A percentile compares a stretch with the other conserved stretches of the same genome.
phyloP scores from a whole-genome alignment of 2,329 filamentous ascomycete genomes.

The Decorospora gaudefroyi region DNA sequence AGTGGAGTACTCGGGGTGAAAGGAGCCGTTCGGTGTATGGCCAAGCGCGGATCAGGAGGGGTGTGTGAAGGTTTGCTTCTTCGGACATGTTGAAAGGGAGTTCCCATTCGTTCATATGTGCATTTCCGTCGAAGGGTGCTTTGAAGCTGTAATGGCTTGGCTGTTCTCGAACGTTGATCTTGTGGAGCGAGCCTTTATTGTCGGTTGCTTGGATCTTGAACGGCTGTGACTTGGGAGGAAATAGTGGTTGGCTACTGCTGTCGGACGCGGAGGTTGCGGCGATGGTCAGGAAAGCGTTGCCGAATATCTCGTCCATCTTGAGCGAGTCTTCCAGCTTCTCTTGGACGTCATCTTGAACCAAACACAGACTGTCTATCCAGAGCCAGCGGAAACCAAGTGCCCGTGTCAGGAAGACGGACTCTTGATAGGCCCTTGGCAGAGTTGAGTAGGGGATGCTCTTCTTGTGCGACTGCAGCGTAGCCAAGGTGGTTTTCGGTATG shows the following conservation, averaged over 20 bases:
- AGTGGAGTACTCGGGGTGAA: slow-evolving; percentile 41
- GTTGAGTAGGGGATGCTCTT: slow-evolving; percentile 37
- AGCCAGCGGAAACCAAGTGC: slow-evolving; percentile 45
- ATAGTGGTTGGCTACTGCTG: slow-evolving; percentile 34
- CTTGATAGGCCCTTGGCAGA: slow-evolving; percentile 42
- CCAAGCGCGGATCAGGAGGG: slow-evolving; percentile 44
- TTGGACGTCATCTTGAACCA: slow-evolving; percentile 38
- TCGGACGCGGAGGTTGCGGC: slow-evolving; percentile 41
- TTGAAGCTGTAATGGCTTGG: slow-evolving; percentile 46
- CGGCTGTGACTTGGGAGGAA: slow-evolving; percentile 29
- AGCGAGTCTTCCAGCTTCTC: slow-evolving; percentile 37
- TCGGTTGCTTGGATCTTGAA: slow-evolving; percentile 45
- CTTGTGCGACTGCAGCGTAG: slow-evolving; percentile 34
- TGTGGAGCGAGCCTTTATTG: slow-evolving; percentile 37
- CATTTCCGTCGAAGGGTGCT: slow-evolving; percentile 39
- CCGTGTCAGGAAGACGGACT: slow-evolving; percentile 43
- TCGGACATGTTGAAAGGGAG: slow-evolving; percentile 40
- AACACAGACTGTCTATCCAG: slow-evolving; percentile 45
- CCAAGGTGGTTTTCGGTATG: slow-evolving; percentile 37
- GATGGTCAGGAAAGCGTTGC: slow-evolving; percentile 42
- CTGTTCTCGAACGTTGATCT: slow-evolving; percentile 44
- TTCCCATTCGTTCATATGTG: slow-evolving; percentile 46
- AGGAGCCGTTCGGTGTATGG: slow-evolving; percentile 41
- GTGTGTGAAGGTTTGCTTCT: slow-evolving; percentile 37
- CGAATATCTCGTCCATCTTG: slow-evolving; percentile 37